Evolutionary conservation across 768 basidiomycete species (phyloP).

Genomic region (Lenzites betulinus): DNA sequence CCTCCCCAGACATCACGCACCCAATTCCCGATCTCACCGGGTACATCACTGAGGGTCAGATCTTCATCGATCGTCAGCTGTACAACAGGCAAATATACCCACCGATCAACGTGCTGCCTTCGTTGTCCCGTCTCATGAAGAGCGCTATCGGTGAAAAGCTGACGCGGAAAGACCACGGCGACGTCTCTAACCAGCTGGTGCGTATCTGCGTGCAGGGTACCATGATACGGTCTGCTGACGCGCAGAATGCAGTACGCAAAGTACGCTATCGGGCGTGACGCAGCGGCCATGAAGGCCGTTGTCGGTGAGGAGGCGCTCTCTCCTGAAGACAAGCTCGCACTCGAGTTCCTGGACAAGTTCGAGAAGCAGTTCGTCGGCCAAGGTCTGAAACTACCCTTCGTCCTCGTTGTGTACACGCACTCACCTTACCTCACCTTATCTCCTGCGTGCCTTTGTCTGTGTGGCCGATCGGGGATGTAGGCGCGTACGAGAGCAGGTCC

Average conservation of each 20-base stretch:
- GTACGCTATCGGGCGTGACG: constrained; percentile 97
- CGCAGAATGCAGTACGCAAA: constrained; percentile 76
- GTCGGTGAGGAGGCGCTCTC: constrained; percentile 98
- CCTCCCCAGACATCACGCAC: constrained; percentile 90
- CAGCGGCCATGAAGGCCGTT: constrained; percentile 98
- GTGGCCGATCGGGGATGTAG: constrained; percentile 42
- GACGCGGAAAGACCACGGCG: constrained; percentile 97
- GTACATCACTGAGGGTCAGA: constrained; percentile 99
- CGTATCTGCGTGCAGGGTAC: constrained; percentile 32
- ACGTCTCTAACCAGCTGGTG: constrained; percentile 98
- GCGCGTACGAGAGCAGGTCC: constrained; percentile 91
- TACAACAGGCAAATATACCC: constrained; percentile 98
- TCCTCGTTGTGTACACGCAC: constrained; percentile 7
- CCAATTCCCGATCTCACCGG: constrained; percentile 99
- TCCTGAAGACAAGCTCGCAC: constrained; percentile 91
- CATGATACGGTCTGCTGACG: constrained; percentile 6
- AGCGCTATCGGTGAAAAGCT: constrained; percentile 97
- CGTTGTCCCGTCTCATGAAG: constrained; percentile 99
- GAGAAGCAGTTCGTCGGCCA: constrained; percentile 97
- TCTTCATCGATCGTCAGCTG: constrained; percentile 96
- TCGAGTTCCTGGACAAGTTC: constrained; percentile 98
- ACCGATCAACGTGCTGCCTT: constrained; percentile 98
- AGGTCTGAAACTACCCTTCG: constrained; percentile 49
- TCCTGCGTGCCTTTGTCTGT: background rate
- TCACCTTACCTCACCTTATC: constrained; percentile 18